phyloP scores from a whole-genome alignment of 805 yeast species.

The Candida glaebosa region DNA sequence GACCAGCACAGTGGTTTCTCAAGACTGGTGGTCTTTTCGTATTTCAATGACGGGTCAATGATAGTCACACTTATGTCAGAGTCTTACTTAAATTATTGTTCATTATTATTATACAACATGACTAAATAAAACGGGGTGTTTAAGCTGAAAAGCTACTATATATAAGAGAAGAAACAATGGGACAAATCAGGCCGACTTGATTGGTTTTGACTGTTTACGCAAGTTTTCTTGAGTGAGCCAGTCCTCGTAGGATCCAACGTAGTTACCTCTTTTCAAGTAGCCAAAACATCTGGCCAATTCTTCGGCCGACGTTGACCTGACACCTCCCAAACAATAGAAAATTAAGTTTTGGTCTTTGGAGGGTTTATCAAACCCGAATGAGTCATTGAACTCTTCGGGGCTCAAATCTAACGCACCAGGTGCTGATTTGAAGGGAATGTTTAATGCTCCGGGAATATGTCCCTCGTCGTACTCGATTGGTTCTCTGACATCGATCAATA shows the following conservation, averaged over 20 bases:
- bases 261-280: slow-evolving; percentile 78
- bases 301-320: slow-evolving; percentile 86
- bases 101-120: background rate
- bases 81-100: background rate
- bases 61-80: too few species aligned
- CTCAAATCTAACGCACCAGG: slow-evolving; percentile 89
- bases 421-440: slow-evolving; percentile 83
- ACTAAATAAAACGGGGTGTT: background rate
- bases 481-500: slow-evolving; percentile 89
- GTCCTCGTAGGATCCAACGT: slow-evolving; percentile 82
- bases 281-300: slow-evolving; percentile 90
- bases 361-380: slow-evolving; percentile 84
- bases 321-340: slow-evolving; percentile 91
- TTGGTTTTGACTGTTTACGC: slow-evolving; percentile 1
- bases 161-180: background rate
- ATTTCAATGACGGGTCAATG: too few species aligned
- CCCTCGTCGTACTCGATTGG: slow-evolving; percentile 76
- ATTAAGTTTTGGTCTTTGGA: slow-evolving; percentile 63
- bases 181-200: background rate
- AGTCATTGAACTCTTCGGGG: slow-evolving; percentile 73
- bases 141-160: background rate
- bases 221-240: slow-evolving; percentile 54
- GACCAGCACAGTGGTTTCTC: too few species aligned
- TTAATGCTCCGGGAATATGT: slow-evolving; percentile 78
- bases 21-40: too few species aligned